Base-by-base conservation (phyloP, 352 stramenopile genomes). In the Pythium sp. region DNA sequence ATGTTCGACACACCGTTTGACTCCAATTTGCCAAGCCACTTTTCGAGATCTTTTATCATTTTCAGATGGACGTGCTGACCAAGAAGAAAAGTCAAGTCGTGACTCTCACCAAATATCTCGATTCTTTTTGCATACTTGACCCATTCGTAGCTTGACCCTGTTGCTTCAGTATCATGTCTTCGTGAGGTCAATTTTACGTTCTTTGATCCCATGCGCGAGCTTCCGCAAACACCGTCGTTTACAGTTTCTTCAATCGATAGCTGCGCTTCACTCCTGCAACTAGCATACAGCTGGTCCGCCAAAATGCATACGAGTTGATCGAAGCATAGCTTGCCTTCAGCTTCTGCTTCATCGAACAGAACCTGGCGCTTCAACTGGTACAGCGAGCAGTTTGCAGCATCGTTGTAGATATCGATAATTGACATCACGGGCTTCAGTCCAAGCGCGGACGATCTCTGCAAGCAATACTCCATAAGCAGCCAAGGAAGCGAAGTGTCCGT, bases 381-480 rank as follows among this genome's bases (percentile, higher is more conserved):
- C 2, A 97, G 62, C 2, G 83, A 79, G 20, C 55, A 68, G 36
- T 78, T 72, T 0, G 75, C 81, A 14, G 89, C 87, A 57, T 97
- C 88, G 58, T 97, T 96, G 74, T 97, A 97, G 22, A 90, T 65
- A 47, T 97, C 88, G 36, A 97, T 55, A 11, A 93, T 64, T 46
- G 83, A 87, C 2, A 94, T 57, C 3, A 84, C 64, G 11, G 81
- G 69, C 34, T 88, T 71, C 3, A 74, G 36, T n/a, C 58, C 63
- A 2, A 68, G 32, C 36, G 18, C 47, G 30, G 41, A 67, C 1
- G 24, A 67, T 53, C n/a, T 70, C 47, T 77, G 68, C 30, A 95
- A 70, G 11, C 81, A 78, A 36, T 86, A 71, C 60, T 93, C 79
- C 61, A 87, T 74, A 4, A 97, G 71, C 28, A 96, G 64, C 91